Conservation (phyloP, 495 filamentous ascomycete genomes). For the Lindgomyces ingoldianus region DNA sequence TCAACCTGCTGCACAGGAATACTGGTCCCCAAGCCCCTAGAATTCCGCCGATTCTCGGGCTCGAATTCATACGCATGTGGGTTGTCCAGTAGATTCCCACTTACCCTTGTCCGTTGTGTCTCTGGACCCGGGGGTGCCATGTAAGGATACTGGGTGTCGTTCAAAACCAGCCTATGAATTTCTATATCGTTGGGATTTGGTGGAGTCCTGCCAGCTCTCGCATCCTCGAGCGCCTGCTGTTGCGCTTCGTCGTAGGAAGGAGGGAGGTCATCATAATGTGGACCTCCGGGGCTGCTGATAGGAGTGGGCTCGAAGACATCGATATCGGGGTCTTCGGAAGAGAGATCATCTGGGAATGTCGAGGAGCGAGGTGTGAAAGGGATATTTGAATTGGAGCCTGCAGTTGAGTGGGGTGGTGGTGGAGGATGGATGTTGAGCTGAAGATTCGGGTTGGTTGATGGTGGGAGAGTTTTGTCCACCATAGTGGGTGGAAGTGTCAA, state of each 20-base stretch:
- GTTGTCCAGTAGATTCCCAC: background rate
- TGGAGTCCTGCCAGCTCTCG: conserved; percentile 9
- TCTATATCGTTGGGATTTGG: conserved; percentile 22
- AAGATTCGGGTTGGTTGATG: background rate
- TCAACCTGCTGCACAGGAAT: conserved; percentile 23
- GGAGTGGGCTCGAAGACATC: conserved; percentile 30
- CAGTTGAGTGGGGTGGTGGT: conserved; percentile 8
- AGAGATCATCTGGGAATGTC: conserved; percentile 24
- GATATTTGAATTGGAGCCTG: conserved; percentile 4
- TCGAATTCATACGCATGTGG: conserved; percentile 16
- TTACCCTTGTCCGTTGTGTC: background rate
- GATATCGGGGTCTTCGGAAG: conserved; percentile 28
- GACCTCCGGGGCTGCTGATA: conserved; percentile 24
- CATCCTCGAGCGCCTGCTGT: conserved; percentile 23
- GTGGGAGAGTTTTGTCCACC: conserved; percentile 19
- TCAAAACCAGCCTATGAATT: conserved; percentile 25
- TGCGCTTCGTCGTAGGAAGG: conserved; percentile 38
- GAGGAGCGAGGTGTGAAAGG: conserved; percentile 33
- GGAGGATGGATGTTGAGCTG: conserved; percentile 13
- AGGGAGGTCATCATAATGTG: conserved; percentile 35
- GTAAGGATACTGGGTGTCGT: conserved; percentile 1
- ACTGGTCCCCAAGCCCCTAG: conserved; percentile 12
- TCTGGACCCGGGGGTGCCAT: background rate
- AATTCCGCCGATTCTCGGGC: conserved; percentile 22
- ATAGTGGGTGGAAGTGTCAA: background rate